These are phyloP conservation scores for Byssothecium circinans DNA, from an alignment of 2,329 filamentous ascomycete species.

Conservation along the genomic window DNA sequence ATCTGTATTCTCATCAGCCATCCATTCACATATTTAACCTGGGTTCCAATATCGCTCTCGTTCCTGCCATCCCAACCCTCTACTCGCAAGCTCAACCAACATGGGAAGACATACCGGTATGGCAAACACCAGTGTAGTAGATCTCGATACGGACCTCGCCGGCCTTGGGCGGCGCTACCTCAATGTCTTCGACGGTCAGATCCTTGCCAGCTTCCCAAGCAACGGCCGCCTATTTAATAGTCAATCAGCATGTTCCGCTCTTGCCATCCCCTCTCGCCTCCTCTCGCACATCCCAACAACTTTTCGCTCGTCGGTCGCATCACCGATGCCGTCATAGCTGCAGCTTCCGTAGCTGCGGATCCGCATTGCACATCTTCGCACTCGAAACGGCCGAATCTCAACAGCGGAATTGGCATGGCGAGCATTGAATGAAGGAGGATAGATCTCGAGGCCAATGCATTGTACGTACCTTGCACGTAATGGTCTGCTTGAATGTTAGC, in stretches of 20 bases:
- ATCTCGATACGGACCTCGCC: slow-evolving; percentile 97
- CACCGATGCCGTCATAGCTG: neutral
- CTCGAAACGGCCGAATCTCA: neutral
- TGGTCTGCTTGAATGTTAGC: slow-evolving; percentile 62
- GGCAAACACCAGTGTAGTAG: slow-evolving; percentile 97
- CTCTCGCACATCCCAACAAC: no score
- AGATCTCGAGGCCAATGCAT: slow-evolving; percentile 47
- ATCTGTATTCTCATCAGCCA: slow-evolving; percentile 26
- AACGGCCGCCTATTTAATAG: slow-evolving; percentile 78
- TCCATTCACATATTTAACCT: neutral
- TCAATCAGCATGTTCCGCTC: slow-evolving; percentile 17
- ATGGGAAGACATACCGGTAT: slow-evolving; percentile 68
- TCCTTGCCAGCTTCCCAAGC: slow-evolving; percentile 96
- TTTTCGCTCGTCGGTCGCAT: neutral
- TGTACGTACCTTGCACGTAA: slow-evolving; percentile 88
- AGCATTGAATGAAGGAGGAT: neutral
- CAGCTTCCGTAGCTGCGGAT: slow-evolving; percentile 25
- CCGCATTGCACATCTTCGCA: slow-evolving; percentile 23
- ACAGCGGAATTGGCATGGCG: neutral
- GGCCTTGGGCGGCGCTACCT: slow-evolving; percentile 84
- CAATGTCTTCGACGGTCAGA: slow-evolving; percentile 85
- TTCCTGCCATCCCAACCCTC: neutral
- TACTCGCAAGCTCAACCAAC: neutral
- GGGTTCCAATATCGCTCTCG: neutral
- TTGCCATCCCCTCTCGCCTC: neutral